These are phyloP conservation scores for Lithospermum erythrorhizon DNA, from an alignment of 257 asterid species.

Conservation along the genomic window DNA sequence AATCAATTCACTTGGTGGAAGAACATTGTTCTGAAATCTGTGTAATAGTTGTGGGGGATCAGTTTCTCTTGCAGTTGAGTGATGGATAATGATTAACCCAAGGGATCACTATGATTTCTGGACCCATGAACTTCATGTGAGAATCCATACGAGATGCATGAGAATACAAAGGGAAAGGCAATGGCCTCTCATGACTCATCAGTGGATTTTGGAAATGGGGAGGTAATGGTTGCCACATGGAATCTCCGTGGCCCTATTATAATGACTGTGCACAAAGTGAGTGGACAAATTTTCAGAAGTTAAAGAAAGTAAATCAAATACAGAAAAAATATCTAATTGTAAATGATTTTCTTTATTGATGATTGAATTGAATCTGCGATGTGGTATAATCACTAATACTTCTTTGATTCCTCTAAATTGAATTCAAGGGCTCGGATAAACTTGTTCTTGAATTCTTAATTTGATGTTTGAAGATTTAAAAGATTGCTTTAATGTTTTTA, in stretches of 20 bases:
- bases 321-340: too few species aligned
- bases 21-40: slow-evolving; percentile 39
- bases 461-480: too few species aligned
- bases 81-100: slow-evolving; percentile 26
- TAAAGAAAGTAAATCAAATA: too few species aligned
- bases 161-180: slow-evolving; percentile 46
- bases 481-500: too few species aligned
- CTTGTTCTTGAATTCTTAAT: too few species aligned
- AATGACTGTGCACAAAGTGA: slow-evolving; percentile 31
- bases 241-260: slow-evolving; percentile 34
- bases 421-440: too few species aligned
- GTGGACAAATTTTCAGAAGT: too few species aligned
- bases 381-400: too few species aligned
- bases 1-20: slow-evolving; percentile 30
- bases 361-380: too few species aligned
- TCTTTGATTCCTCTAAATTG: too few species aligned
- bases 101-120: slow-evolving; percentile 40
- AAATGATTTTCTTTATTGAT: too few species aligned
- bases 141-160: slow-evolving; percentile 40
- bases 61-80: slow-evolving; percentile 40
- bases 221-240: slow-evolving; percentile 36
- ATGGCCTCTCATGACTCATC: slow-evolving; percentile 41
- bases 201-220: slow-evolving; percentile 45
- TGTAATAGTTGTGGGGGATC: slow-evolving; percentile 31
- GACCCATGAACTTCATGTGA: slow-evolving; percentile 47